phyloP scores from a whole-genome alignment of 345 rosid genomes.

The Iberis pinnata region DNA sequence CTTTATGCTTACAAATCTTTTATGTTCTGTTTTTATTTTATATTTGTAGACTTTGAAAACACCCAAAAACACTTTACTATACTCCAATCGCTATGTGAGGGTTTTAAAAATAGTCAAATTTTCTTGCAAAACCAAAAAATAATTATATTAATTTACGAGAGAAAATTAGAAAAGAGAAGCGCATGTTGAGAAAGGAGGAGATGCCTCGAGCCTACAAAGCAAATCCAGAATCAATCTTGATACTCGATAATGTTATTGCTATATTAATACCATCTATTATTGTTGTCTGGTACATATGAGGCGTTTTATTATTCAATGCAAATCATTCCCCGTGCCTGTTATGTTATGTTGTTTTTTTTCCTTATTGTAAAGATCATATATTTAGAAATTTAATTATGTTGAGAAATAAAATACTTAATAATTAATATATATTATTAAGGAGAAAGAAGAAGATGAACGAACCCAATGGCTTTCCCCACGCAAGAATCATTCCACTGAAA shows the following conservation, averaged over 20 bases:
- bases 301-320: constrained; percentile 23
- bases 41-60: too few species aligned
- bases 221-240: constrained; percentile 23
- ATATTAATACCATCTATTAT: background rate
- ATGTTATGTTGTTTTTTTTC: constrained; percentile 17
- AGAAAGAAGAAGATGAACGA: constrained; percentile 1
- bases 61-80: too few species aligned
- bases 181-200: constrained; percentile 18
- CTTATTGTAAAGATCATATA: background rate
- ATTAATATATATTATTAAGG: background rate
- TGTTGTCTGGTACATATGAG: constrained; percentile 22
- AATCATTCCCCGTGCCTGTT: constrained; percentile 38
- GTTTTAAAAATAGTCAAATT: too few species aligned
- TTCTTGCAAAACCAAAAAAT: too few species aligned
- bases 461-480: constrained; percentile 34
- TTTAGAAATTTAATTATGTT: background rate
- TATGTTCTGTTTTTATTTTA: too few species aligned
- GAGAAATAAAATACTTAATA: background rate
- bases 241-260: constrained; percentile 8
- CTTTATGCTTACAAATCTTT: background rate
- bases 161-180: constrained; percentile 5
- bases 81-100: too few species aligned
- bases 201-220: constrained; percentile 29
- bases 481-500: constrained; percentile 46
- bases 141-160: background rate